phyloP scores from a whole-genome alignment of 208 protist species.

The Strigomonas culicis region DNA sequence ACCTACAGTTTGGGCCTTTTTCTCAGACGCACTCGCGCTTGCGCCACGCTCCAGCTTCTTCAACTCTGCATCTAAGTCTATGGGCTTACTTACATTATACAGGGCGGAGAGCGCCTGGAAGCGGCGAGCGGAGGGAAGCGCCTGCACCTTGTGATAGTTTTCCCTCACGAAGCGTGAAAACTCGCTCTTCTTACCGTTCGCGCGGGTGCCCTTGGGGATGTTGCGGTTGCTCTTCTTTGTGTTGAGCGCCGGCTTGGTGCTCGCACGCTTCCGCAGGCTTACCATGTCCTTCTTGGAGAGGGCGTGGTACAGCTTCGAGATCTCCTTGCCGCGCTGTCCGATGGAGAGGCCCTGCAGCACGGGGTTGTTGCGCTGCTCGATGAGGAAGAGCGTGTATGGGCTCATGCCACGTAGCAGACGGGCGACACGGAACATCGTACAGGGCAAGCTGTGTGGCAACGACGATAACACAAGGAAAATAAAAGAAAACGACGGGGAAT shows the following conservation, averaged over 20 bases:
- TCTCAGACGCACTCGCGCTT: conserved; percentile 4
- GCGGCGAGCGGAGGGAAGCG: conserved; percentile 59
- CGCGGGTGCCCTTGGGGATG: conserved; percentile 9
- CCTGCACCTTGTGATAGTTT: conserved; percentile 72
- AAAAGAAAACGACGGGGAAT: conserved; percentile 15
- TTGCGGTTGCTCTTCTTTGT: conserved; percentile 29
- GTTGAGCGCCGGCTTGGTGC: conserved; percentile 47
- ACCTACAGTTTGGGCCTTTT: conserved; percentile 18
- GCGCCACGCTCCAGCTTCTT: conserved; percentile 25
- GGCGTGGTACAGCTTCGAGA: conserved; percentile 85
- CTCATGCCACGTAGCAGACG: conserved; percentile 62
- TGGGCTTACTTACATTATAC: conserved; percentile 71
- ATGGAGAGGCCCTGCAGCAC: conserved; percentile 64
- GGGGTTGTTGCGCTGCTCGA: conserved; percentile 87
- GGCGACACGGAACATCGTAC: conserved; percentile 61
- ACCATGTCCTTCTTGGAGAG: conserved; percentile 50
- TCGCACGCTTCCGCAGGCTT: conserved; percentile 57
- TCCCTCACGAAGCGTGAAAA: conserved; percentile 73
- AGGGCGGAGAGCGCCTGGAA: conserved; percentile 74
- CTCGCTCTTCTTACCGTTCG: conserved; percentile 19
- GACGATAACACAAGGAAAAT: conserved; percentile 5
- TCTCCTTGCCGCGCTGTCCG: conserved; percentile 46
- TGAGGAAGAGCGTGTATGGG: conserved; percentile 86
- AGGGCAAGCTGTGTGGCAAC: too few relatives aligned
- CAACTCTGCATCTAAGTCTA: conserved; percentile 61